Evolutionary conservation across 176 grass and related monocot species (phyloP).

Genomic region (Eleusine indica): DNA sequence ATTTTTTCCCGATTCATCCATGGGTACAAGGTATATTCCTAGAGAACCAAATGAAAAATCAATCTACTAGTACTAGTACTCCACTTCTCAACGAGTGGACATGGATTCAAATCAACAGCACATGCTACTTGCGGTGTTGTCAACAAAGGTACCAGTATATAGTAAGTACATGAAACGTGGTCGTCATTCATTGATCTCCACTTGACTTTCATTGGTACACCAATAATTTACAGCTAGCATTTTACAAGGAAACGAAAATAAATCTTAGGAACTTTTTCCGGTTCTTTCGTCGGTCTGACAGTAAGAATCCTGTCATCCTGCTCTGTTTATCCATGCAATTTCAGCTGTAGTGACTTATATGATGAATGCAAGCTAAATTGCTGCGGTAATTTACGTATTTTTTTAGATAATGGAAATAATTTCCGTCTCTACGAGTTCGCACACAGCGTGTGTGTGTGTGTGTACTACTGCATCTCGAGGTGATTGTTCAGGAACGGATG

Average conservation of each 20-base stretch:
- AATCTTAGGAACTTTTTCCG: background rate
- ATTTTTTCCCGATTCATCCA: too few species aligned
- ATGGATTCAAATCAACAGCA: background rate
- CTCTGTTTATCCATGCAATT: background rate
- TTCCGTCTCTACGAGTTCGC: too few species aligned
- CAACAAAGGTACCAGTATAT: background rate
- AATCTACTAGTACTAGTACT: background rate
- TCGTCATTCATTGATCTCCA: constrained; percentile 4
- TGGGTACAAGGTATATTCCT: constrained; percentile 8
- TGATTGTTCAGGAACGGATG: constrained; percentile 25
- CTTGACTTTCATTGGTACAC: background rate
- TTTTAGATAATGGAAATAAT: too few species aligned
- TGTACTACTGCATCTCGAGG: constrained; percentile 18
- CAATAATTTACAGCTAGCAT: constrained; percentile 24
- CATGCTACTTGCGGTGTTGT: background rate
- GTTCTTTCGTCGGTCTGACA: background rate
- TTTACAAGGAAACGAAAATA: constrained; percentile 8
- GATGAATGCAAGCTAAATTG: background rate
- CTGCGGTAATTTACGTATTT: background rate
- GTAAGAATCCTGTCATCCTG: background rate
- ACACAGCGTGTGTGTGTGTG: too few species aligned
- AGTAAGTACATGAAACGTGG: constrained; percentile 34
- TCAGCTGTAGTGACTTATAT: background rate
- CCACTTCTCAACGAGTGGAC: background rate
- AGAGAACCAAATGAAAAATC: background rate